A percentile compares a stretch with the other conserved stretches of the same genome.
These are phyloP conservation scores for Neurospora sp. DNA, from an alignment of 2,329 filamentous ascomycete species.

Conservation along the genomic window DNA sequence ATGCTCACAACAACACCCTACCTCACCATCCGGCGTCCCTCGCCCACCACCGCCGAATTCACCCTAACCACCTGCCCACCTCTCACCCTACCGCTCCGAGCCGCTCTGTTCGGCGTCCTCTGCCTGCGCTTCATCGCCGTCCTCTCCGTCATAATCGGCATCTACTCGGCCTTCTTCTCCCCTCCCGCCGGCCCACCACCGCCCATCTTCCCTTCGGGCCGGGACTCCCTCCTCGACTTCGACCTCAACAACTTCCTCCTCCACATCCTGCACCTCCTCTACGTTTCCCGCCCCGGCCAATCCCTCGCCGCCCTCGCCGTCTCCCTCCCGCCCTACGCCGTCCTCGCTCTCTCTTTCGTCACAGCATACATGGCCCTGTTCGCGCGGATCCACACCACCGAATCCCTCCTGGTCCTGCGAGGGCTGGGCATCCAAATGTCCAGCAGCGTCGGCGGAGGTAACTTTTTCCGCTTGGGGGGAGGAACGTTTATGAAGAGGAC, in stretches of 20 bases:
- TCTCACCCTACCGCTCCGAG: constrained; percentile 36
- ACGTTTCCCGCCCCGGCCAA: constrained; percentile 20
- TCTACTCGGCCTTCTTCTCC: constrained; percentile 37
- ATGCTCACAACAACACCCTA: constrained; percentile 56
- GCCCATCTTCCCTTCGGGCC: constrained; percentile 7
- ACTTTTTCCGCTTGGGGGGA: constrained; percentile 23
- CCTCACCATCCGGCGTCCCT: constrained; percentile 57
- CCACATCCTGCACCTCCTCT: constrained; percentile 9
- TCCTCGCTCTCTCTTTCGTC: constrained; percentile 21
- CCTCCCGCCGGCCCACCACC: constrained; percentile 19
- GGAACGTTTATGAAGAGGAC: constrained; percentile 24
- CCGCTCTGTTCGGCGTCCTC: constrained; percentile 32
- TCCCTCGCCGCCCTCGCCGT: constrained; percentile 24
- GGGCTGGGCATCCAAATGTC: constrained; percentile 87
- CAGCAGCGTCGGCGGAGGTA: constrained; percentile 29
- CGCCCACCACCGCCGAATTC: constrained; percentile 85
- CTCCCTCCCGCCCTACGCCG: constrained; percentile 30
- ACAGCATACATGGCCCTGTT: background rate
- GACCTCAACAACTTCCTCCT: constrained; percentile 5
- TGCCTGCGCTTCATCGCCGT: constrained; percentile 32
- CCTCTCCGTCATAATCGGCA: constrained; percentile 33
- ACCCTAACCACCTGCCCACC: constrained; percentile 73
- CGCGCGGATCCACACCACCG: constrained; percentile 47
- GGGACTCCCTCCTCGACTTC: background rate
- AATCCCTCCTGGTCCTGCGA: constrained; percentile 80